A percentile compares a stretch with the other conserved stretches of the same genome.
These are phyloP conservation scores for Pterulicium gracile DNA, from an alignment of 1,284 basidiomycete species.

Conservation along the genomic window DNA sequence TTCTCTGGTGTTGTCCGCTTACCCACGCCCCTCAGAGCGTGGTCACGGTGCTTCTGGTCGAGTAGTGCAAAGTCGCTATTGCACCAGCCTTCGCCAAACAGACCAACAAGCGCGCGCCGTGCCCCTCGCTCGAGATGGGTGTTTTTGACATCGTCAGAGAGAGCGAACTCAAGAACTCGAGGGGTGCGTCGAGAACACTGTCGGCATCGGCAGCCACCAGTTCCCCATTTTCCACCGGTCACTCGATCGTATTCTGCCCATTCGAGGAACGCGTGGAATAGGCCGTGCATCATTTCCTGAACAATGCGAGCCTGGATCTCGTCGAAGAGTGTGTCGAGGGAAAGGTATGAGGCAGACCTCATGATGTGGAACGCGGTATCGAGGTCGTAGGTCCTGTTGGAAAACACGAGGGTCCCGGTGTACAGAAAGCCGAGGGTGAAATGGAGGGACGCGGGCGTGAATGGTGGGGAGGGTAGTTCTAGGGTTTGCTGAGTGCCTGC, in stretches of 20 bases:
- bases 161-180: conserved; percentile 72
- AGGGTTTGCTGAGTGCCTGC: conserved; percentile 36
- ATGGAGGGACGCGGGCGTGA: conserved; percentile 89
- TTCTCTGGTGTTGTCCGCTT: conserved; percentile 55
- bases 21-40: conserved; percentile 58
- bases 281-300: conserved; percentile 81
- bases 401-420: conserved; percentile 88
- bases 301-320: conserved; percentile 78
- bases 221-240: conserved; percentile 64
- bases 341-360: conserved; percentile 75
- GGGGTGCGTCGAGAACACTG: conserved; percentile 73
- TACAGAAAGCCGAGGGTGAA: conserved; percentile 94
- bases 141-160: conserved; percentile 68
- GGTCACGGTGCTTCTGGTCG: conserved; percentile 54
- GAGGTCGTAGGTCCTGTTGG: conserved; percentile 88
- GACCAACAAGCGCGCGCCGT: conserved; percentile 61
- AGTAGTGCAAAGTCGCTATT: conserved; percentile 68
- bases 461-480: conserved; percentile 82
- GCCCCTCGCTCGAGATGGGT: conserved; percentile 59
- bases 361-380: conserved; percentile 87
- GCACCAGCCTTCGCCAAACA: conserved; percentile 83
- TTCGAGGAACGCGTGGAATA: conserved; percentile 73
- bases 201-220: conserved; percentile 69
- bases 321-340: conserved; percentile 61
- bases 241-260: conserved; percentile 66